Evolutionary conservation across 345 rosid genomes (phyloP), one percentile per base, ranked within the genome.

Genomic region (Adansonia digitata): DNA sequence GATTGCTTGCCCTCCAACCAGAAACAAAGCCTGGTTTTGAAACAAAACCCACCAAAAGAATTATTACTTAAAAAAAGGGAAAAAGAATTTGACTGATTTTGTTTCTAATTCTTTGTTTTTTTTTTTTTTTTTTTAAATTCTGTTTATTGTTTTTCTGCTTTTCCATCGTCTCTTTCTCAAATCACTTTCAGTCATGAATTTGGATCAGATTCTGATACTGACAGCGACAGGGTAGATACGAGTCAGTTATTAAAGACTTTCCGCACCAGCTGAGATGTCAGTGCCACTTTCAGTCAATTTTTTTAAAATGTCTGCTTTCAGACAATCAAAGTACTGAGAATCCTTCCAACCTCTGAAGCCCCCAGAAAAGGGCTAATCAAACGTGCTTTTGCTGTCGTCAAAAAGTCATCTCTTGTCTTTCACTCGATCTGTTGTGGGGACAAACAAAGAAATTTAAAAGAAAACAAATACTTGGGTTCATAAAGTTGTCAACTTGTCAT

Each of bases 381-480:
- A 14, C 52, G 14, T 60, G 31, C 74, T 78, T 75, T 81, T 34
- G 15, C 35, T 72, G 78, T 61, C 77, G 55, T 69, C 12, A 73
- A 77, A 78, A 49, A n/a, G n/a, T n/a, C n/a, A n/a, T n/a, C n/a
- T 55, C 79, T 81, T 83, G 82, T 83, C 86, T 31, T 76, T 26
- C 74, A 75, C 77, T 74, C 74, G 59, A 37, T 34, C 65, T 22
- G 55, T n/a, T n/a, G n/a, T n/a, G n/a, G n/a, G n/a, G n/a, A n/a
- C n/a, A n/a, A n/a, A n/a, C n/a, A n/a, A n/a, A n/a, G n/a, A n/a
- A 74, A 56, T 78, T 81, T 81, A 48, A 26, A 67, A 66, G 53
- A 43, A 77, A 82, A 80, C 72, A 68, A 76, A 42, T 13, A 6
- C 24, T n/a, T n/a, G 40, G 4, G n/a, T n/a, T 55, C 31, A 24